phyloP scores from a whole-genome alignment of 129 eudicot genomes.

The Centaurea solstitialis region DNA sequence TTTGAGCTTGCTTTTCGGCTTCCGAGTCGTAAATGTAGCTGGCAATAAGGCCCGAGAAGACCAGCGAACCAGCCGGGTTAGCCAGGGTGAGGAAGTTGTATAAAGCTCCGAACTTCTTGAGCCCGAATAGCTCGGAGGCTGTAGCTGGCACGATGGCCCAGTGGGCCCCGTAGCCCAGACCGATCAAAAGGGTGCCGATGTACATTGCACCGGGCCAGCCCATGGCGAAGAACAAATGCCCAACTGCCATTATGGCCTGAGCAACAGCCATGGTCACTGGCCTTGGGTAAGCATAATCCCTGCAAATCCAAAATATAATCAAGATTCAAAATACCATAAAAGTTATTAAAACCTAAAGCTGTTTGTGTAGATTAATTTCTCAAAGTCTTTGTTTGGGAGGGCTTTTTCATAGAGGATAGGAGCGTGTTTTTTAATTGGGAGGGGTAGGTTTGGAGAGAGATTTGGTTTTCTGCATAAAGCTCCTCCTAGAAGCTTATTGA shows the following conservation, averaged over 20 bases:
- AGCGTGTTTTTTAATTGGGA: too few relatives aligned
- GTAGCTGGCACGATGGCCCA: conserved; percentile 97
- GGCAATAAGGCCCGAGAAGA: conserved; percentile 84
- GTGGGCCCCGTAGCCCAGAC: conserved; percentile 96
- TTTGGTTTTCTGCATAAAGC: too few relatives aligned
- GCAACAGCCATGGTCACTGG: conserved; percentile 82
- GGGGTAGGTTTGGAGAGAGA: too few relatives aligned
- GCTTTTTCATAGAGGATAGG: too few relatives aligned
- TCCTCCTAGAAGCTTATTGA: too few relatives aligned
- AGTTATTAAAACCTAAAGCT: neutral
- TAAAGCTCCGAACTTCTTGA: conserved; percentile 88
- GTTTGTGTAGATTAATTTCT: too few relatives aligned
- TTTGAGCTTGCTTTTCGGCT: conserved; percentile 85
- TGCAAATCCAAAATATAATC: conserved; percentile 20
- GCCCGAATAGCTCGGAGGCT: conserved; percentile 89
- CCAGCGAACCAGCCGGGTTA: conserved; percentile 87
- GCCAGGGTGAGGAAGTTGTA: conserved; percentile 96
- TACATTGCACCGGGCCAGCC: conserved; percentile 96
- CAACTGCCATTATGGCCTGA: conserved; percentile 83
- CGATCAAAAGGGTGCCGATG: conserved; percentile 83
- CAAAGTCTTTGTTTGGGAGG: too few relatives aligned
- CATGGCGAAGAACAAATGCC: conserved; percentile 83
- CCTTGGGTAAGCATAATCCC: conserved; percentile 93
- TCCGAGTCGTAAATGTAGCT: conserved; percentile 85
- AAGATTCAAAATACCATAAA: neutral